phyloP scores from a whole-genome alignment of 1,284 basidiomycete species.

The Boletellus deceptivus region DNA sequence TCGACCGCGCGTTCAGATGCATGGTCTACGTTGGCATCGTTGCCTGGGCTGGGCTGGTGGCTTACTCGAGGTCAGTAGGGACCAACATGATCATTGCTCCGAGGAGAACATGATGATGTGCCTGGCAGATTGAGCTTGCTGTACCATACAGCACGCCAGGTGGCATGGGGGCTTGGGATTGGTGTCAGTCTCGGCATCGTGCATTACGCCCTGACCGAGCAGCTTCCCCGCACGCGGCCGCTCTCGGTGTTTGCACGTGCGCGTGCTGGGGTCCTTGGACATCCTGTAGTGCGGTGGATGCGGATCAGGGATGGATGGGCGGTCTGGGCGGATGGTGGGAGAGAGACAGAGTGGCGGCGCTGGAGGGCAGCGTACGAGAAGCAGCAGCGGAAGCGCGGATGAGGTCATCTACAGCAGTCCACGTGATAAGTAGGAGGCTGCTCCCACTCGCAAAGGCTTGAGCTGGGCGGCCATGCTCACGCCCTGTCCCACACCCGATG shows the following conservation, averaged over 20 bases:
- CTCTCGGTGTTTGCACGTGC: conserved; percentile 49
- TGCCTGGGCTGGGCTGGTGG: conserved; percentile 60
- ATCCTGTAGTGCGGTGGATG: conserved; percentile 64
- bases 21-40: conserved; percentile 52
- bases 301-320: conserved; percentile 79
- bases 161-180: conserved; percentile 70
- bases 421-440: no score
- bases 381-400: conserved; percentile 14
- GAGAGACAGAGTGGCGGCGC: conserved; percentile 59
- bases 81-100: neutral
- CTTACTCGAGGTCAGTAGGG: conserved; percentile 67
- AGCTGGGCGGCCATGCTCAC: no score
- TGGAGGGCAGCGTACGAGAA: conserved; percentile 55
- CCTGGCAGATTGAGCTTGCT: conserved; percentile 59
- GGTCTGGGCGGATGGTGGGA: conserved; percentile 71
- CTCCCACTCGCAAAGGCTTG: no score
- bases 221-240: conserved; percentile 55
- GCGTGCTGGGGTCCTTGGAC: conserved; percentile 51
- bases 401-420: no score
- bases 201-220: conserved; percentile 61
- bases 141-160: conserved; percentile 73
- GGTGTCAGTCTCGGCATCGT: conserved; percentile 57
- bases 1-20: conserved; percentile 51
- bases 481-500: no score
- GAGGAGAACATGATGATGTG: neutral